Evolutionary conservation across 352 stramenopile genomes (phyloP), one percentile per base, ranked within the genome.

Genomic region (Pythium aphanidermatum): DNA sequence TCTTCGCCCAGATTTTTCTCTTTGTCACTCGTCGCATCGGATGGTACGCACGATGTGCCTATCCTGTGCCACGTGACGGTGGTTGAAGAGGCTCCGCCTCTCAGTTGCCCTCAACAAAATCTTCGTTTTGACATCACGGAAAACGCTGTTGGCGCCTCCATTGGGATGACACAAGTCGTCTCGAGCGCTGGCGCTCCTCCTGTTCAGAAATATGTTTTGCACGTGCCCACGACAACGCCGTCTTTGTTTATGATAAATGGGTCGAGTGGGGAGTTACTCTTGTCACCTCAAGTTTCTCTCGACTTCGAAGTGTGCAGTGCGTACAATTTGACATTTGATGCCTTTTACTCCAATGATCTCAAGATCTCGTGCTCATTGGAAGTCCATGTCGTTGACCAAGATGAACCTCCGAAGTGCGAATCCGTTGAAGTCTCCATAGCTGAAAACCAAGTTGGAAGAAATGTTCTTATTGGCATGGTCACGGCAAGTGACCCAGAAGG

Each of bases 401-500:
- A 81, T 42, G 72, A 84, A 24, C 56, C 72, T 14, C 72, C 72
- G 8, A 32, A 21, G 13, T 84, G 72, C 23, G n/a, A 9, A 10
- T 7, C 14, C 9, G 30, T 70, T 24, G 46, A 51, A 13, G 23
- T 51, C 2, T 21, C 44, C 8, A 12, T 81, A 14, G 30, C 45
- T 4, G 72, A 81, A 44, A 79, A 81, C 23, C 26, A 54, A 41
- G 34, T 37, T 19, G 46, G 26, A 14, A 41, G 6, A 14, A 35
- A 63, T 21, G 41, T 54, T 7, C 27, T 48, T 14, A 5, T 68
- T 7, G 36, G n/a, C 0, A 27, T 52, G 19, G n/a, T 68, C 14
- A 20, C 33, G 4, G 59, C 48, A 1, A n/a, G 12, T 2, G 59
- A 68, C 21, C 59, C 59, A 30, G 59, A 68, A 37, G 10, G n/a